Evolutionary conservation across 306 rosid genomes (phyloP), one percentile per base, ranked within the genome.

Genomic region (Ziziphus jujuba): DNA sequence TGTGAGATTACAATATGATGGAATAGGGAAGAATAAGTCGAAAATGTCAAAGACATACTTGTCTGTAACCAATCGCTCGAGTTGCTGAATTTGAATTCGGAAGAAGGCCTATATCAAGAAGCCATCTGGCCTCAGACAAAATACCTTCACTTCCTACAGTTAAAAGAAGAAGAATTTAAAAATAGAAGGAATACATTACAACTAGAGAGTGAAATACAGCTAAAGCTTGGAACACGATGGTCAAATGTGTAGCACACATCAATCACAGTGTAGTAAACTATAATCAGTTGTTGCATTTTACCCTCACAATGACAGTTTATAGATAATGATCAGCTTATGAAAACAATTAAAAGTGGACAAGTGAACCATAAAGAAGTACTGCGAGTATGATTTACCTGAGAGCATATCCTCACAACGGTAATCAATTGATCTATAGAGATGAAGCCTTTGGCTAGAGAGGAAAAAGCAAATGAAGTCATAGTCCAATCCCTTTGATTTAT

Each of bases 321-420:
- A 10, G 56, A 52, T 55, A 56, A 66, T 12, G 25, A 33, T 40
- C 48, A 49, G 54, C 61, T 61, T 64, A 52, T 6, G 15, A 45
- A 57, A 68, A 40, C 35, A 66, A 71, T 17, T 16, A 56, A 57
- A 58, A 43, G 19, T 14, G 23, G 28, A 66, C 31, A 61, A 64
- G 17, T 54, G 23, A 63, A 16, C 23, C 35, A 13, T 16, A 31
- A 23, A 40, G 59, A 70, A 19, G 19, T 10, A 49, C 13, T 54
- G 34, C 1, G 43, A 21, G 20, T 10, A 61, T 16, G 48, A 79
- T 55, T 67, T 84, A 88, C 97, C 97, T 67, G 80, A 67, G 61
- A 93, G 76, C 98, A 93, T 93, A 76, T 90, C 97, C 84, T 93
- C 97, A 78, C 97, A 93, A 24, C 89, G 89, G 47, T 69, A 78